A percentile compares a stretch with the other conserved stretches of the same genome.
phyloP scores from a whole-genome alignment of 1,284 basidiomycete species.

The Cryptococcus sp. region DNA sequence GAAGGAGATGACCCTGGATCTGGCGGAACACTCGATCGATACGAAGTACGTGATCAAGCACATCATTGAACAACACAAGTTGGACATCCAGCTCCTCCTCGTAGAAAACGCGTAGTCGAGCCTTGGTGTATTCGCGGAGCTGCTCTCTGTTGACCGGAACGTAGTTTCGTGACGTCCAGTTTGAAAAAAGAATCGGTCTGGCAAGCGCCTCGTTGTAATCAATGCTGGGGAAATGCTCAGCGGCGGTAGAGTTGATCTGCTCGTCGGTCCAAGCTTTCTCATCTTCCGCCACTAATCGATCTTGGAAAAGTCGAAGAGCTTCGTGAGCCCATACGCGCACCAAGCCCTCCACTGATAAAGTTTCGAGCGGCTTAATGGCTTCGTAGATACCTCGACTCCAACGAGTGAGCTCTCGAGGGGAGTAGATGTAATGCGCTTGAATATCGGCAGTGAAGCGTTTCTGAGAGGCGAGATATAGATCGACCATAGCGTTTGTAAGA shows the following conservation, averaged over 20 bases:
- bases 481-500: conserved; percentile 96
- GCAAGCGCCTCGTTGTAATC: conserved; percentile 76
- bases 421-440: conserved; percentile 99
- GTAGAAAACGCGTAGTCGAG: conserved; percentile 90
- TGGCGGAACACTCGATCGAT: conserved; percentile 99
- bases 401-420: conserved; percentile 95
- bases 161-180: conserved; percentile 99
- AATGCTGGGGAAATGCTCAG: conserved; percentile 89
- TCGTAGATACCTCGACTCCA: conserved; percentile 99
- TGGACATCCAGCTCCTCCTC: conserved; percentile 98
- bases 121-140: conserved; percentile 94
- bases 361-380: conserved; percentile 89
- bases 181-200: conserved; percentile 94
- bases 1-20: conserved; percentile 89
- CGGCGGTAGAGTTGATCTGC: conserved; percentile 79
- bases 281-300: conserved; percentile 88
- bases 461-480: conserved; percentile 92
- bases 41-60: conserved; percentile 92
- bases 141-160: conserved; percentile 90
- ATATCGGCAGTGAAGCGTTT: conserved; percentile 90
- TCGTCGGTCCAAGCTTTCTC: conserved; percentile 96
- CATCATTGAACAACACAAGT: conserved; percentile 98
- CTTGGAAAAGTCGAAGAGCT: conserved; percentile 94
- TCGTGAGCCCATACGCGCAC: conserved; percentile 99
- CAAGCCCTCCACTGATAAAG: conserved; percentile 86